Conservation (phyloP, 106 monocot species). For the Ottelia alismoides region DNA sequence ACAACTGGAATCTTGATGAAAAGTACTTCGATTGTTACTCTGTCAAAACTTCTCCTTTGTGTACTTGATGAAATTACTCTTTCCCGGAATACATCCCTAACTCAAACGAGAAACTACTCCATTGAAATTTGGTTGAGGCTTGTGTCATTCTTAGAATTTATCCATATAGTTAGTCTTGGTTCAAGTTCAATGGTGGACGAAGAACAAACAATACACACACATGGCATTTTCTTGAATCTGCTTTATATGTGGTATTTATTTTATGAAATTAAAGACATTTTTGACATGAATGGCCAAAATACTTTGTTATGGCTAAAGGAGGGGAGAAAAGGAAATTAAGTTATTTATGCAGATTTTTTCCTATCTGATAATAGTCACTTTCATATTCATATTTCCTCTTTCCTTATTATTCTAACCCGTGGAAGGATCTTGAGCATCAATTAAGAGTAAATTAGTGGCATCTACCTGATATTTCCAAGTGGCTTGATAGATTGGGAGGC, state of each 20-base stretch:
- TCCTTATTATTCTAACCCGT: slow-evolving; percentile 57
- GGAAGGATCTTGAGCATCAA: slow-evolving; percentile 86
- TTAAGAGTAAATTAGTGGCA: slow-evolving; percentile 85
- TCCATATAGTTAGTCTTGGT: slow-evolving; percentile 63
- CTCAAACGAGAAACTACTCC: neutral
- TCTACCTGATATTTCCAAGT: slow-evolving; percentile 88
- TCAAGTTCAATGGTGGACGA: slow-evolving; percentile 97
- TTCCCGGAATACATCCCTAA: slow-evolving; percentile 1
- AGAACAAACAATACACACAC: slow-evolving; percentile 96
- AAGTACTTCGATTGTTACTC: slow-evolving; percentile 41
- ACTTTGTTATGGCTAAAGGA: neutral
- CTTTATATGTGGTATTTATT: slow-evolving; percentile 72
- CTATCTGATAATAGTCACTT: slow-evolving; percentile 3
- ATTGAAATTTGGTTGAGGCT: slow-evolving; percentile 31
- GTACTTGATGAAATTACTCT: slow-evolving; percentile 23
- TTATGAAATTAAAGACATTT: slow-evolving; percentile 16
- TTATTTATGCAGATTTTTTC: neutral
- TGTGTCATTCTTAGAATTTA: slow-evolving; percentile 37
- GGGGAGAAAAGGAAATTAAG: slow-evolving; percentile 1
- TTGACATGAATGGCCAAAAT: slow-evolving; percentile 11
- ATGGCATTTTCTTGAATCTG: slow-evolving; percentile 80
- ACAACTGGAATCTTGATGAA: slow-evolving; percentile 47
- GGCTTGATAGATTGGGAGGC: slow-evolving; percentile 41
- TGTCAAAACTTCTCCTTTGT: slow-evolving; percentile 27
- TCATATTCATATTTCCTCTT: slow-evolving; percentile 13